Base-by-base conservation (phyloP, 306 rosid species). In the Casuarina equisetifolia region DNA sequence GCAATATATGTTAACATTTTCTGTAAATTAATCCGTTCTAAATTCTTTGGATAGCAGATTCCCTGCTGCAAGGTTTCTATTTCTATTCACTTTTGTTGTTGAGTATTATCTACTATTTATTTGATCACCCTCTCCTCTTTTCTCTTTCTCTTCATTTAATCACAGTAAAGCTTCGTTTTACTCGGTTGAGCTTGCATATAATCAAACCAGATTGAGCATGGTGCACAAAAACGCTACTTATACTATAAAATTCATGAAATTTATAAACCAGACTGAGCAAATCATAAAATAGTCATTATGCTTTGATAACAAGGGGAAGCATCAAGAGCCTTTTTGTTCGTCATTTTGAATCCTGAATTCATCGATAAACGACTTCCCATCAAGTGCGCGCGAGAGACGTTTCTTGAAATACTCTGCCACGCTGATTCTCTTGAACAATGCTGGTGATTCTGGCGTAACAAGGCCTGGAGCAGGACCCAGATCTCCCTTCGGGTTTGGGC, bases 381-480 rank as follows among this genome's bases (percentile, higher is more conserved):
- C 74, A 12, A 45, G 74, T 69, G 45, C 7, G 5, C 38, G 74
- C 8, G 55, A 16, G 2, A 69, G 10, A 17, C 5, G 48, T 45
- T 70, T 73, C 69, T 3, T 46, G 63, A 57, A 58, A 70, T 49
- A 84, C 40, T 84, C 82, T 17, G 70, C 76, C 61, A 80, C 84
- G 11, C 77, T 48, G 40, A 82, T 68, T 35, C 71, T 79, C 19
- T 76, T 73, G 57, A 85, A 85, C 54, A 82, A 35, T n/a, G 86
- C 69, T 1, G 80, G 86, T 32, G 6, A 69, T 12, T 86, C 66
- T 2, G 75, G 62, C 10, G 76, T 73, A 1, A 83, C 1, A 35
- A 83, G 75, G 74, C 79, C 80, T 17, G 84, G 75, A 15, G 80
- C 82, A 2, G 86, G 89, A 20, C 89, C 89, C 39, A 82, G 12